Evolutionary conservation across 1,139 yeast species (phyloP), one percentile per base, ranked within the genome.

Genomic region (Suhomyces guaymorum): DNA sequence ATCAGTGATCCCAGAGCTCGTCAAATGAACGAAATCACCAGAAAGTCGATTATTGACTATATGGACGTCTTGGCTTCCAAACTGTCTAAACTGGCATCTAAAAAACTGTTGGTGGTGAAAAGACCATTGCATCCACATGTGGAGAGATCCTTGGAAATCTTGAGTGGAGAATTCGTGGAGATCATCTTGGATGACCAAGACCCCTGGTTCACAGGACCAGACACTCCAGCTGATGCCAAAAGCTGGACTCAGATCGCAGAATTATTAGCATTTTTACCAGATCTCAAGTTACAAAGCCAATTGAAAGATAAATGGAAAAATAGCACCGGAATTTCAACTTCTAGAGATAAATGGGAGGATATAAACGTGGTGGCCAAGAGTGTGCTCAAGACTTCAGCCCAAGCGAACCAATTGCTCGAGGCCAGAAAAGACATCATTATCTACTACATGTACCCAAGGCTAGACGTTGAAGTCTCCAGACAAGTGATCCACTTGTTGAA

Each of bases 101-200:
- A 73, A 63, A 70, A 68, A 39, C 64, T 70, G 39, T 60, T 83
- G 25, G 73, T 70, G 38, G 51, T 89, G 35, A 74, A 75, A 46
- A 78, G 90, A 43, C 98, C 98, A 1, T 77, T 82, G 52, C 98
- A 92, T 59, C 98, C 98, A 6, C 94, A 84, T 55, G 61, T 86
- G 30, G 78, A 79, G 42, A 73, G 97, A 40, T 82, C 96, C 11
- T 73, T 87, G 35, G 78, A 84, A 10, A 61, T 82, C 14, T 61
- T 89, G 40, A 82, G 80, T 41, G 66, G 70, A 6, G 72, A 77
- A 36, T 92, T 92, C 55, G 70, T 75, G 3, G 75, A 75, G 11
- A 65, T 82, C 11, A 79, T 94, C 18, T 63, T 92, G 29, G 72
- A 74, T 32, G 95, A 86, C 36, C 98, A 92, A 56, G 87, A 90